These are phyloP conservation scores for Blastobotrys capitulatus DNA, from an alignment of 1,139 yeast genomes.

Conservation along the genomic window DNA sequence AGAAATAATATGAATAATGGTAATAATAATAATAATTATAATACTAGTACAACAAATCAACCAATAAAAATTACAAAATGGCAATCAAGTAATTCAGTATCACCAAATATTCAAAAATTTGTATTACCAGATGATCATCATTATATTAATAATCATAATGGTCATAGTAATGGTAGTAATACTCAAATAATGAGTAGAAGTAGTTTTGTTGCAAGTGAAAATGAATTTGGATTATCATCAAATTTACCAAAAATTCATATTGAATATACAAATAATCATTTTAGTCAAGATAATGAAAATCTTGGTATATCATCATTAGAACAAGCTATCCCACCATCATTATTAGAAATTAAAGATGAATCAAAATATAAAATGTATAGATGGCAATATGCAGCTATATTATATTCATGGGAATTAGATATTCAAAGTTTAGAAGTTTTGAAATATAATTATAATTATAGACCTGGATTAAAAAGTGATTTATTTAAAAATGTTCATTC, in stretches of 20 bases:
- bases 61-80: constrained; percentile 1
- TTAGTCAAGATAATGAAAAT: constrained; percentile 39
- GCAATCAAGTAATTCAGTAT: background rate
- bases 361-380: constrained; percentile 49
- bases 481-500: background rate
- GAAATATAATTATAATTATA: constrained; percentile 50
- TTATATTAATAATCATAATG: background rate
- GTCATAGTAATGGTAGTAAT: background rate
- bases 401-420: constrained; percentile 80
- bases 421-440: constrained; percentile 69
- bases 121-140: background rate
- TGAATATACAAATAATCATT: constrained; percentile 46
- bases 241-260: constrained; percentile 31
- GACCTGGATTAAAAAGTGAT: constrained; percentile 17
- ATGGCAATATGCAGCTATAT: constrained; percentile 70
- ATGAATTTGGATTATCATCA: background rate
- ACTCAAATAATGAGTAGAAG: constrained; percentile 19
- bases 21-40: background rate
- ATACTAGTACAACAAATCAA: background rate
- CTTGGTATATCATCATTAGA: background rate
- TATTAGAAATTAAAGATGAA: constrained; percentile 46
- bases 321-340: background rate
- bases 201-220: constrained; percentile 18
- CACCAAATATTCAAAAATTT: background rate
- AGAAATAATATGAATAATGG: constrained; percentile 2